Base-by-base conservation (phyloP, 1,139 yeast species). In the Candida mesenterica region DNA sequence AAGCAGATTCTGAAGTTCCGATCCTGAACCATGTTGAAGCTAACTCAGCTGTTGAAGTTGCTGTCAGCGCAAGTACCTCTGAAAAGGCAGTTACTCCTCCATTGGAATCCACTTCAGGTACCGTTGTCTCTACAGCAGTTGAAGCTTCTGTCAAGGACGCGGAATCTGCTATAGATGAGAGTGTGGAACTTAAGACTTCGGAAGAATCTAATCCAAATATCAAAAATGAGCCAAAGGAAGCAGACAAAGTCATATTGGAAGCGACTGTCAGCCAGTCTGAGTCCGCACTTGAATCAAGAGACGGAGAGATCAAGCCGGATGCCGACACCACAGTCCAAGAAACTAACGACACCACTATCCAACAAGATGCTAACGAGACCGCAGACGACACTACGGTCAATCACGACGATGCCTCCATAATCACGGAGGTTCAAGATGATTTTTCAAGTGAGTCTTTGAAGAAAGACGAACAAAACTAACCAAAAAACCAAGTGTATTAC, bases 331-430 rank as follows among this genome's bases (percentile, higher is more conserved):
- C 72, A 5, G 58, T 61, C 8, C 70, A 65, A 36, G 72, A 64
- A 18, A 51, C 55, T 37, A 66, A 67, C 37, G 74, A 68, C 42
- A 66, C 72, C 5, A 68, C 73, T 4, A 61, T 67, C 28, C 71
- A 63, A 37, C 72, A 68, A 38, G 73, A 68, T 36, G 66, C 60
- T 24, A 65, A 68, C 38, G 75, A 68, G 38, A 68, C 73, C 18
- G 53, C 70, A 35, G 73, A 68, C 35, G 74, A 68, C 24, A 60
- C 62, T 18, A 61, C 68, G 2, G 59, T 60, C 6, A 60, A 59
- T 37, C 66, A 61, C 24, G 64, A 59, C 12, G 62, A 58, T 36
- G 53, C 50, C 12, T 46, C 65, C 8, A 49, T 53, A 38, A 45
- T 51, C 28, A 56, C 48, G 12, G 61, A 52, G 13, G 43, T 37